A percentile compares a stretch with the other conserved stretches of the same genome.
These are phyloP conservation scores for Neoconidiobolus thromboides DNA, from an alignment of 371 early-diverging fungal species.

Conservation along the genomic window DNA sequence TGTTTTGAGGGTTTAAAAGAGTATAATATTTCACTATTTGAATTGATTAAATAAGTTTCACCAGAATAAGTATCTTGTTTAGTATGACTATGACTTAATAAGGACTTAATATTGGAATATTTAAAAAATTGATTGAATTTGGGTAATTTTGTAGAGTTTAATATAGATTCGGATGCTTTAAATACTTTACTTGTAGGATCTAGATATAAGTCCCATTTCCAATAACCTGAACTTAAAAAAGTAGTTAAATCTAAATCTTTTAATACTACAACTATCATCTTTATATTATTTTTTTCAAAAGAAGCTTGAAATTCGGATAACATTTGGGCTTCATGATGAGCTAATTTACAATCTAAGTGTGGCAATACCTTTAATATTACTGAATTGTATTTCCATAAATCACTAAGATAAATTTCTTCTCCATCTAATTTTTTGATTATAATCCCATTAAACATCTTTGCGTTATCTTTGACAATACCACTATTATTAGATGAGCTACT, in stretches of 20 bases:
- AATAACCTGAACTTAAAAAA: neutral
- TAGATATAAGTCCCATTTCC: neutral
- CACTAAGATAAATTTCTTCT: neutral
- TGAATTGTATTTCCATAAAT: neutral
- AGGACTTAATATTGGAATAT: too few relatives aligned
- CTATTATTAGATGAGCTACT: too few relatives aligned
- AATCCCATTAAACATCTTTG: too few relatives aligned
- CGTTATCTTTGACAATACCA: too few relatives aligned
- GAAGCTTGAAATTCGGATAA: too few relatives aligned
- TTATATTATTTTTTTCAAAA: neutral
- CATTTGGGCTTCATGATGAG: neutral
- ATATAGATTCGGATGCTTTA: neutral
- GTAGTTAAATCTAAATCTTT: neutral
- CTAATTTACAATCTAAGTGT: neutral
- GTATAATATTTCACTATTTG: too few relatives aligned
- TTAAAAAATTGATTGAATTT: too few relatives aligned
- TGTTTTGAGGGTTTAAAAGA: too few relatives aligned
- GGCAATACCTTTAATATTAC: neutral
- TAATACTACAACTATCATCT: neutral
- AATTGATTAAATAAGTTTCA: too few relatives aligned
- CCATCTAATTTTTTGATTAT: neutral
- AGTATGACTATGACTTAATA: too few relatives aligned
- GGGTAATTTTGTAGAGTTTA: too few relatives aligned
- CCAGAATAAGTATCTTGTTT: too few relatives aligned
- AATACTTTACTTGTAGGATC: neutral